These are phyloP conservation scores for Sarocladium kiliense DNA, from an alignment of 2,329 filamentous ascomycete species.

Conservation along the genomic window DNA sequence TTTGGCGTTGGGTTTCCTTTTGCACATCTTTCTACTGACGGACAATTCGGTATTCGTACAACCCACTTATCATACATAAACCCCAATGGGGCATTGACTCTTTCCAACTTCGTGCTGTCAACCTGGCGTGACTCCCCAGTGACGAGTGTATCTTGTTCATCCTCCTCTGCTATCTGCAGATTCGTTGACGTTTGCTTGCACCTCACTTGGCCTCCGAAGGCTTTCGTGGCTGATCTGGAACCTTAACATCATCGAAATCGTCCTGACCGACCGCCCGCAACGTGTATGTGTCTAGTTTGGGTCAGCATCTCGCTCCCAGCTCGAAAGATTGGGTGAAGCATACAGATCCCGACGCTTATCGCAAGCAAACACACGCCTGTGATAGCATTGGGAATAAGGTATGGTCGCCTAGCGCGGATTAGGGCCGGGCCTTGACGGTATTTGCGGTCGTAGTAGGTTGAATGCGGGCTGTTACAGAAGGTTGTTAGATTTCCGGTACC, in stretches of 20 bases:
- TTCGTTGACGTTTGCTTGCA: not conserved
- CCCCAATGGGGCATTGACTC: not conserved
- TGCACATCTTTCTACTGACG: not conserved
- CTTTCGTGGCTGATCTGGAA: slow-evolving; percentile 66
- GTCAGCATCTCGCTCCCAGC: slow-evolving; percentile 13
- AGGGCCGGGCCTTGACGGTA: slow-evolving; percentile 84
- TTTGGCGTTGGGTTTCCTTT: not conserved
- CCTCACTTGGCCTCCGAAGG: slow-evolving; percentile 31
- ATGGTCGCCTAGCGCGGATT: slow-evolving; percentile 85
- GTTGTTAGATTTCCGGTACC: not conserved
- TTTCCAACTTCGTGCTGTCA: not conserved
- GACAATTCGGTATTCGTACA: slow-evolving; percentile 6
- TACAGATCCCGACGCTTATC: slow-evolving; percentile 85
- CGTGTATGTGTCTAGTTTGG: slow-evolving; percentile 48
- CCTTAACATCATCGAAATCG: slow-evolving; percentile 91
- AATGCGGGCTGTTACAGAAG: slow-evolving; percentile 33
- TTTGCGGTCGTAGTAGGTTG: slow-evolving; percentile 86
- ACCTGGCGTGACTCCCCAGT: not conserved
- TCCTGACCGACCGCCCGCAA: slow-evolving; percentile 89
- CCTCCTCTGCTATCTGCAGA: not conserved
- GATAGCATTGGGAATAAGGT: slow-evolving; percentile 81
- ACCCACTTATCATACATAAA: not conserved
- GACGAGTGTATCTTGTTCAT: not conserved
- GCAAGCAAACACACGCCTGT: slow-evolving; percentile 71
- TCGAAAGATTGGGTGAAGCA: slow-evolving; percentile 32